phyloP scores from a whole-genome alignment of 208 protist genomes.

The Wallacemonas sp. region DNA sequence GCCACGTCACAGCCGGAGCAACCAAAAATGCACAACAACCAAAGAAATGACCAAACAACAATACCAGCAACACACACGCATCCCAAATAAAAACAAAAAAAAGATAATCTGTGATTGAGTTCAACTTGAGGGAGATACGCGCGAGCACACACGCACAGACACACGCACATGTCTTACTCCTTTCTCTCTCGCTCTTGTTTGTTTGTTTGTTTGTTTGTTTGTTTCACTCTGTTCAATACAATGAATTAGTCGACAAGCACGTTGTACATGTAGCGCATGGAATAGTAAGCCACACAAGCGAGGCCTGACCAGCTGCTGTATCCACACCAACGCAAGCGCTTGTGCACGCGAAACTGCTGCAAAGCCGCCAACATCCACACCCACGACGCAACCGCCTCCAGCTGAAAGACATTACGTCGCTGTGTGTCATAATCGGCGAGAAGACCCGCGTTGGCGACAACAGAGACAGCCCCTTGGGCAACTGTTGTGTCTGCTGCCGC shows the following conservation, averaged over 20 bases:
- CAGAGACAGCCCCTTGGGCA: neutral
- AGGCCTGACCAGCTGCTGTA: constrained; percentile 85
- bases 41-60: too few species aligned
- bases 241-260: constrained; percentile 40
- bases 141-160: too few species aligned
- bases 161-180: too few species aligned
- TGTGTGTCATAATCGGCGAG: constrained; percentile 15
- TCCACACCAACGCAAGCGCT: constrained; percentile 72
- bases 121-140: too few species aligned
- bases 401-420: constrained; percentile 53
- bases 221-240: neutral
- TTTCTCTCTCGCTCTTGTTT: neutral
- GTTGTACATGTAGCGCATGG: constrained; percentile 60
- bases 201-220: constrained; percentile 6
- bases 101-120: too few species aligned
- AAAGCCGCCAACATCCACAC: constrained; percentile 78
- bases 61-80: too few species aligned
- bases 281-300: constrained; percentile 61
- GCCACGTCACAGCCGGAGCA: too few species aligned
- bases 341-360: constrained; percentile 78
- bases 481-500: neutral
- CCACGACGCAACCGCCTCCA: constrained; percentile 72
- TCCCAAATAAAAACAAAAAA: too few species aligned
- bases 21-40: too few species aligned
- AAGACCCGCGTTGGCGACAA: constrained; percentile 1